Percentiles rank a stretch among this genome's conserved stretches.
Conservation (phyloP, 805 yeast genomes). For the Metschnikowia proteae region DNA sequence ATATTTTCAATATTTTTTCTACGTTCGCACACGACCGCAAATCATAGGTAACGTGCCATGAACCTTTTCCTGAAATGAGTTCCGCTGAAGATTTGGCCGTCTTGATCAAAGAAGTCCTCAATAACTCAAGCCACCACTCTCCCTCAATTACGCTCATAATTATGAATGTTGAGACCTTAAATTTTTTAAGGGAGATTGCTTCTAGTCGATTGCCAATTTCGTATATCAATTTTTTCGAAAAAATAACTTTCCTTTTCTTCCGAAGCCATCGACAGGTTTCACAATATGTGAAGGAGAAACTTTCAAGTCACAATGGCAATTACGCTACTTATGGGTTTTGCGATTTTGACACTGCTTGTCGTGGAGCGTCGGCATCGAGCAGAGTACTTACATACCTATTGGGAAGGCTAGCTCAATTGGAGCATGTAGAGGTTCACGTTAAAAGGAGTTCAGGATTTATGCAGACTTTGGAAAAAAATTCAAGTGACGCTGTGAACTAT, state of each 20-base stretch:
- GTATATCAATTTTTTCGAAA: neutral
- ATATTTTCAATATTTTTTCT: constrained; percentile 2
- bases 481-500: neutral
- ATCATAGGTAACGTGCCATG: neutral
- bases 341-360: neutral
- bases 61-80: neutral
- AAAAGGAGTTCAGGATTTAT: neutral
- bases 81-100: neutral
- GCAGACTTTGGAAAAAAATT: neutral
- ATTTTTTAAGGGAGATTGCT: neutral
- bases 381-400: neutral
- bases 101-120: neutral
- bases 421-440: neutral
- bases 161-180: neutral
- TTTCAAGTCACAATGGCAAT: neutral
- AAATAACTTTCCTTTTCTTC: neutral
- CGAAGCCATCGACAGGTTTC: neutral
- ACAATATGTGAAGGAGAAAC: neutral
- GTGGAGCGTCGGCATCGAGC: neutral
- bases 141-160: neutral
- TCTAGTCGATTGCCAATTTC: neutral
- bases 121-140: neutral
- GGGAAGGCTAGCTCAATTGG: neutral
- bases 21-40: constrained; percentile 5
- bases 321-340: neutral